Percentiles rank a stretch among this genome's conserved stretches.
These are phyloP conservation scores for Halophytophthora batemanensis DNA, from an alignment of 352 stramenopile genomes.

Conservation along the genomic window DNA sequence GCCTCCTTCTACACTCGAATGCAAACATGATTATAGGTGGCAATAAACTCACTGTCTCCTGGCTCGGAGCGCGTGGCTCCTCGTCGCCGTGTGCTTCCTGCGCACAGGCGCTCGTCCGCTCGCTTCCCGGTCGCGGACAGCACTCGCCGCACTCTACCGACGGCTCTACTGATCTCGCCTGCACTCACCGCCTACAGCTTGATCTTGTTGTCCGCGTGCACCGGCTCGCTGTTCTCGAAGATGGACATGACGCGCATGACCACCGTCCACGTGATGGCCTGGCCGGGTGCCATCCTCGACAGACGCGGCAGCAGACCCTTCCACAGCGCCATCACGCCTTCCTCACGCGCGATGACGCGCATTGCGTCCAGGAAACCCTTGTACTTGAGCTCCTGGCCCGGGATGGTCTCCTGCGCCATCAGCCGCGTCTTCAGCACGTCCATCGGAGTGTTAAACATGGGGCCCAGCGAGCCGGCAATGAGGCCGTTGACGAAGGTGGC, in stretches of 20 bases:
- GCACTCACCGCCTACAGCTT: slow-evolving; percentile 71
- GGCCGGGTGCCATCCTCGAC: slow-evolving; percentile 94
- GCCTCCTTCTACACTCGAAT: too few species aligned
- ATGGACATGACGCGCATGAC: slow-evolving; percentile 87
- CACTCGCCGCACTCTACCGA: too few species aligned
- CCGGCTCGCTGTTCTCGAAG: slow-evolving; percentile 74
- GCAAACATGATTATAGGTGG: too few species aligned
- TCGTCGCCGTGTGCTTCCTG: too few species aligned
- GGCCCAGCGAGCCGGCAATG: slow-evolving; percentile 80
- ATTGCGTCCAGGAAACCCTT: slow-evolving; percentile 92
- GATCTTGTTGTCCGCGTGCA: slow-evolving; percentile 51
- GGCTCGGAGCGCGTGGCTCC: too few species aligned
- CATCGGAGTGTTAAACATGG: slow-evolving; percentile 87
- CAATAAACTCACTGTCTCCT: too few species aligned
- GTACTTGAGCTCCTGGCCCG: slow-evolving; percentile 94
- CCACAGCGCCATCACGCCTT: slow-evolving; percentile 93
- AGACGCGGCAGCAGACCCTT: slow-evolving; percentile 96
- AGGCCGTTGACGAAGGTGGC: slow-evolving; percentile 94
- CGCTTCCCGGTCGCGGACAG: too few species aligned
- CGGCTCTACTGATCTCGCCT: too few species aligned
- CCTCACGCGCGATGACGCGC: slow-evolving; percentile 92
- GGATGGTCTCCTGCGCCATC: slow-evolving; percentile 88
- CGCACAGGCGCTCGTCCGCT: too few species aligned
- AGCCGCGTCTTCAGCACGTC: slow-evolving; percentile 96
- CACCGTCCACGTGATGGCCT: slow-evolving; percentile 96